Evolutionary conservation across 768 basidiomycete species (phyloP).

Genomic region (Pulveroboletus sp.): DNA sequence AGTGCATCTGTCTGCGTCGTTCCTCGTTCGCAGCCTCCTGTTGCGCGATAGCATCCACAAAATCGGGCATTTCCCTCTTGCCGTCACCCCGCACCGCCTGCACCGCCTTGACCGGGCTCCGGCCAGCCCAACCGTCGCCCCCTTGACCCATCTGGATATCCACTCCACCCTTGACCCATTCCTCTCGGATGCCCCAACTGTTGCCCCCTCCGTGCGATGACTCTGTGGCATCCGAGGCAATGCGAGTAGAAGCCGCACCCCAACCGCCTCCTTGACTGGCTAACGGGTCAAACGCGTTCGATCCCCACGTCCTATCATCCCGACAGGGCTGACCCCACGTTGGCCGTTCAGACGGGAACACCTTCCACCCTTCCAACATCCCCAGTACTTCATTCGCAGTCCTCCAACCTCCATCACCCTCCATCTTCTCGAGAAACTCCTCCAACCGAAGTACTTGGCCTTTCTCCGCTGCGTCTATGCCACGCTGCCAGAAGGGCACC

Average conservation of each 20-base stretch:
- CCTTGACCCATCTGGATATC: no score
- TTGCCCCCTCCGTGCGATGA: conserved; percentile 9
- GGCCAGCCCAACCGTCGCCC: conserved; percentile 1
- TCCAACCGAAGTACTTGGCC: conserved; percentile 42
- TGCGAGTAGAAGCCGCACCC: conserved; percentile 4
- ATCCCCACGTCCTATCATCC: conserved; percentile 8
- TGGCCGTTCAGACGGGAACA: not conserved
- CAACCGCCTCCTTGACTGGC: conserved; percentile 10
- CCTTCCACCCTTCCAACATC: conserved; percentile 26
- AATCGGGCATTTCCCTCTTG: conserved; percentile 24
- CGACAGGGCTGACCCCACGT: conserved; percentile 9
- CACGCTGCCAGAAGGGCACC: conserved; percentile 51
- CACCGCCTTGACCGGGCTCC: not conserved
- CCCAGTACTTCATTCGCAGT: conserved; percentile 26
- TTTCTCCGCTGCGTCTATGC: conserved; percentile 43
- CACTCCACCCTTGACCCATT: conserved; percentile 8
- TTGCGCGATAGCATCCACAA: conserved; percentile 45
- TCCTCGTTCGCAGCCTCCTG: conserved; percentile 36
- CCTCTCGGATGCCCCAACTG: conserved; percentile 18
- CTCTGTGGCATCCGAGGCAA: conserved; percentile 20
- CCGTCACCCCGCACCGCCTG: conserved; percentile 1
- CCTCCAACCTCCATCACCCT: conserved; percentile 31
- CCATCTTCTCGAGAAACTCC: conserved; percentile 42
- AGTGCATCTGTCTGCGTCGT: conserved; percentile 43
- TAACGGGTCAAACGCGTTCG: not conserved